phyloP scores from a whole-genome alignment of 1,284 basidiomycete species.

The Leccinum pachyderme region DNA sequence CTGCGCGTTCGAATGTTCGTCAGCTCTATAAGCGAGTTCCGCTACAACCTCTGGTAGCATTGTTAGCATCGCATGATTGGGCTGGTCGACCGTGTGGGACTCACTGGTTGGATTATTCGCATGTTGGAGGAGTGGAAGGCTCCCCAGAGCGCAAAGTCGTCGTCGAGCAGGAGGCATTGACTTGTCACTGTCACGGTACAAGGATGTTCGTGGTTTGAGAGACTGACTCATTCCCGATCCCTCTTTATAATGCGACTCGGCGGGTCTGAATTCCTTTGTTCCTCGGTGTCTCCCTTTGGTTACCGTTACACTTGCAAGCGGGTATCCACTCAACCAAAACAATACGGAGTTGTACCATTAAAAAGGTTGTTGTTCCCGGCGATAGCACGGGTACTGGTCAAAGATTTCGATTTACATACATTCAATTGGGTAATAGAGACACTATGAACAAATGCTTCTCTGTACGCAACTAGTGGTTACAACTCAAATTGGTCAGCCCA shows the following conservation, averaged over 20 bases:
- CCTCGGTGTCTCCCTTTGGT: background rate
- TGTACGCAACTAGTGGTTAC: slow-evolving; percentile 9
- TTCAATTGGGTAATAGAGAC: background rate
- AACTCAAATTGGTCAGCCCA: slow-evolving; percentile 67
- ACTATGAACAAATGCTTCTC: background rate
- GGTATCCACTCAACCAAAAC: slow-evolving; percentile 15
- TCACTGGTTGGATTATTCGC: slow-evolving; percentile 31
- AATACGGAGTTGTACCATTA: slow-evolving; percentile 7
- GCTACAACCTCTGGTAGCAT: slow-evolving; percentile 23
- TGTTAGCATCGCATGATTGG: background rate
- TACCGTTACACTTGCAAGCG: background rate
- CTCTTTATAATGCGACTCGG: background rate
- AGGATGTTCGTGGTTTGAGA: background rate
- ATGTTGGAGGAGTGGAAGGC: slow-evolving; percentile 21
- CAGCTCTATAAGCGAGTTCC: slow-evolving; percentile 28
- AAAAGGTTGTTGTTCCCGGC: background rate
- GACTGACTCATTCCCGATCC: background rate
- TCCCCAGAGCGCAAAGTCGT: slow-evolving; percentile 20
- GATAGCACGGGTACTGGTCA: background rate
- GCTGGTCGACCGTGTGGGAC: background rate
- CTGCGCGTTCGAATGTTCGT: slow-evolving; percentile 7
- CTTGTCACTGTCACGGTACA: background rate
- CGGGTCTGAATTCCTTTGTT: slow-evolving; percentile 6
- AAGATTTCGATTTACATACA: too few relatives aligned
- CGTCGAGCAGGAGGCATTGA: slow-evolving; percentile 28